phyloP scores from a whole-genome alignment of 805 yeast species.

The Torulaspora indica region DNA sequence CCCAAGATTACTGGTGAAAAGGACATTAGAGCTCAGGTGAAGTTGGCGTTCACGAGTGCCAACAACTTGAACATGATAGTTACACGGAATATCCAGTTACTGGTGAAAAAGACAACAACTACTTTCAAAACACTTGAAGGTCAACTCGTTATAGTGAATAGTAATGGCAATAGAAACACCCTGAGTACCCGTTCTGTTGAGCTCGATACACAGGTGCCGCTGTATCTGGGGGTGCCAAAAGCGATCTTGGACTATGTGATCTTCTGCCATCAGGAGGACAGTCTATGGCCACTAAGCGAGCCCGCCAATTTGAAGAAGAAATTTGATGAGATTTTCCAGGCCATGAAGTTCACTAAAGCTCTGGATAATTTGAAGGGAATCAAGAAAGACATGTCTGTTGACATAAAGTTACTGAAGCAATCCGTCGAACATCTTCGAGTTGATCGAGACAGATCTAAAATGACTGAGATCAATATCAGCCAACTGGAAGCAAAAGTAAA shows the following conservation, averaged over 20 bases:
- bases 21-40: slow-evolving; percentile 84
- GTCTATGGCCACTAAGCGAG: slow-evolving; percentile 93
- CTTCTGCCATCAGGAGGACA: slow-evolving; percentile 96
- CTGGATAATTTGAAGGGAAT: slow-evolving; percentile 71
- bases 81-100: slow-evolving; percentile 76
- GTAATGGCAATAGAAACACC: slow-evolving; percentile 64
- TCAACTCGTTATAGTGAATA: slow-evolving; percentile 60
- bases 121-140: slow-evolving; percentile 92
- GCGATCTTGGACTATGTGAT: slow-evolving; percentile 88
- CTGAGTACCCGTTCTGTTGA: slow-evolving; percentile 80
- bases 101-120: slow-evolving; percentile 53
- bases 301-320: slow-evolving; percentile 83
- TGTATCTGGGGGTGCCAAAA: slow-evolving; percentile 78
- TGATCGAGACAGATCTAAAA: slow-evolving; percentile 69
- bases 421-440: slow-evolving; percentile 69
- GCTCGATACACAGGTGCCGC: slow-evolving; percentile 75
- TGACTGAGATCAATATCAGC: slow-evolving; percentile 46
- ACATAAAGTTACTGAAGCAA: slow-evolving; percentile 70
- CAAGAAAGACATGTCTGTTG: slow-evolving; percentile 70
- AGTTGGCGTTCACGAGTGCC: slow-evolving; percentile 73
- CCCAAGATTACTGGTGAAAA: slow-evolving; percentile 74
- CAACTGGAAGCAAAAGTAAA: slow-evolving; percentile 44
- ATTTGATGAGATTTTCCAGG: slow-evolving; percentile 95
- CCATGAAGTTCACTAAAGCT: slow-evolving; percentile 86
- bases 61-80: slow-evolving; percentile 76